These are phyloP conservation scores for Haematococcus lacustris DNA, from an alignment of 139 green algal species.

Conservation along the genomic window DNA sequence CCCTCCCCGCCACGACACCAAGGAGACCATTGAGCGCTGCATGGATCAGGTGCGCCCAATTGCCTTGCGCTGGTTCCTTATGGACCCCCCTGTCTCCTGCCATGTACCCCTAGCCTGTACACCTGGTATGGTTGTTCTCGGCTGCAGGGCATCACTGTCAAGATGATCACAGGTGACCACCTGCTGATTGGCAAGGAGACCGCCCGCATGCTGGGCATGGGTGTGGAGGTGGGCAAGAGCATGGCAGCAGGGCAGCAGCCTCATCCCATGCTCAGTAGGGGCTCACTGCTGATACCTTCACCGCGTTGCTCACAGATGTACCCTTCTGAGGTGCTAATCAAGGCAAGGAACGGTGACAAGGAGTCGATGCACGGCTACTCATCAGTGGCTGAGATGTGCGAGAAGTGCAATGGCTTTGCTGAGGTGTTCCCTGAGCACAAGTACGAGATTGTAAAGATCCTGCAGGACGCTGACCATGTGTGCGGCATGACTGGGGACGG, in stretches of 20 bases:
- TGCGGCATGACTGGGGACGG: constrained; percentile 65
- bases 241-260: too few species aligned
- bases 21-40: constrained; percentile 68
- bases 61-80: too few species aligned
- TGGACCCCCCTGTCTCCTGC: too few species aligned
- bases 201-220: constrained; percentile 77
- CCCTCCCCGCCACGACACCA: constrained; percentile 78
- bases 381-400: constrained; percentile 56
- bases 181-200: constrained; percentile 80
- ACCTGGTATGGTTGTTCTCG: too few species aligned
- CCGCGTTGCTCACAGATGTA: too few species aligned
- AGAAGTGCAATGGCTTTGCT: constrained; percentile 74
- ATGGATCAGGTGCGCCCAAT: constrained; percentile 39
- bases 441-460: constrained; percentile 74
- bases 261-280: too few species aligned
- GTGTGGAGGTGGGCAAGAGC: constrained; percentile 33
- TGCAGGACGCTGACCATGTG: constrained; percentile 63
- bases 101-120: too few species aligned
- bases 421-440: constrained; percentile 89
- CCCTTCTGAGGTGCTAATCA: constrained; percentile 34
- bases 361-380: constrained; percentile 28
- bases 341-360: constrained; percentile 28
- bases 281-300: too few species aligned
- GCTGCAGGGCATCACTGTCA: constrained; percentile 57
- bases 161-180: constrained; percentile 89